Evolutionary conservation across 805 yeast genomes (phyloP), one percentile per base, ranked within the genome.

Genomic region (Lipomyces yamanashiensis): DNA sequence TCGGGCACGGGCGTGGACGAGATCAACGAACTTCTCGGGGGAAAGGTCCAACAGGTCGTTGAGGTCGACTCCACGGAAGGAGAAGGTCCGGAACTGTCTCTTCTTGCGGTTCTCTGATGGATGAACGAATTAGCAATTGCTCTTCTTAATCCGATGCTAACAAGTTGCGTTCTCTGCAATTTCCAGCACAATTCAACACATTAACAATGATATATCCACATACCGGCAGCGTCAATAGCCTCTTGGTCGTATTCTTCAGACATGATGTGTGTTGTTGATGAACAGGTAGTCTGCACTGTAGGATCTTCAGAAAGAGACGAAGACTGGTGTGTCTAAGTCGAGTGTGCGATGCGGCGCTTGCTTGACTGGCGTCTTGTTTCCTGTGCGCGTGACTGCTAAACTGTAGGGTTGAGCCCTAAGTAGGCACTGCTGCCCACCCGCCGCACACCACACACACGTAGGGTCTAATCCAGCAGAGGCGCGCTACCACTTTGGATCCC

Each of bases 61-160:
- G 79, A 95, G 89, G 81, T 92, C 98, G 79, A 95, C 97, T 82
- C 99, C 99, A 83, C 95, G 92, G 96, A 85, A 95, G 75, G 97
- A 87, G 90, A 92, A 92, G 85, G 96, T 85, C 87, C 88, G 92
- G 89, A 92, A 91, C 87, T 90, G 87, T 90, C 88, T 87, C 89
- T 84, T 71, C 72, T 73, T 72, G 67, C 74, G 71, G 74, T 73
- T 73, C 73, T 77, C 79, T 58, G 67, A 34, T 40, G 37, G 7
- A 19, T 2, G 10, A 7, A 34, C 21, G 41, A 50, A 12, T 37
- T 36, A 43, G 23, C 19, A 12, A 12, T 28, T 47, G 21, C 21
- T 13, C n/a, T 39, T 19, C 40, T 6, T 8, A 36, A 23, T 7
- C 28, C 13, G 54, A 17, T 15, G 44, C 44, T 10, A 47, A 33